Percentiles rank a stretch among this genome's conserved stretches.
These are phyloP conservation scores for Penicillium sp. DNA, from an alignment of 2,329 filamentous ascomycete genomes.

Conservation along the genomic window DNA sequence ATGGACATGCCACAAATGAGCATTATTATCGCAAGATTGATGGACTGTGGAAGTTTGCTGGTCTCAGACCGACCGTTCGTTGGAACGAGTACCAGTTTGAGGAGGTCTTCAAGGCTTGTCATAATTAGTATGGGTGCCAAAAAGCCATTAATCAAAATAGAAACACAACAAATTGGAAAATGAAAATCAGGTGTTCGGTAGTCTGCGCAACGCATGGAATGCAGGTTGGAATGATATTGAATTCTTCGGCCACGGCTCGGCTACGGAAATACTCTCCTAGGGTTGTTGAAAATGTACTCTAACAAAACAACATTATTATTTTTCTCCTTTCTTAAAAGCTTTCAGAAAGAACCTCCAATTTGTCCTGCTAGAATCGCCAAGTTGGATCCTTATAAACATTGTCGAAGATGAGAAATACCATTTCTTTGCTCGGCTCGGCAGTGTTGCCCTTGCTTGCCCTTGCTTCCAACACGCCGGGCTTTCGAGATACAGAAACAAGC, in stretches of 20 bases:
- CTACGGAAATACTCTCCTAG: background rate
- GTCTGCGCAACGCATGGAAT: slow-evolving; percentile 1
- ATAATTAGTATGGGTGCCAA: background rate
- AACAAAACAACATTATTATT: background rate
- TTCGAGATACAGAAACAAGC: background rate
- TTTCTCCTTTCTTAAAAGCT: background rate
- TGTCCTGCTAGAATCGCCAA: too few relatives aligned
- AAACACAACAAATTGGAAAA: background rate
- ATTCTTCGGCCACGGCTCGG: background rate
- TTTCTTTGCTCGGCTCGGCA: background rate
- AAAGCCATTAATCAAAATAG: background rate
- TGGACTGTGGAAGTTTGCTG: slow-evolving; percentile 61
- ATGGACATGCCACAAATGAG: slow-evolving; percentile 56
- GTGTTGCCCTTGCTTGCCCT: slow-evolving; percentile 7
- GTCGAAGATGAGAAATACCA: background rate
- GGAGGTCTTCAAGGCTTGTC: slow-evolving; percentile 43
- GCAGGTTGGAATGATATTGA: slow-evolving; percentile 5
- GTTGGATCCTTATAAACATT: too few relatives aligned
- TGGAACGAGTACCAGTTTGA: slow-evolving; percentile 59
- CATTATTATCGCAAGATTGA: slow-evolving; percentile 57
- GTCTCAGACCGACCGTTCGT: slow-evolving; percentile 52
- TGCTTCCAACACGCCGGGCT: slow-evolving; percentile 12
- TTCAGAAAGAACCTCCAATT: too few relatives aligned
- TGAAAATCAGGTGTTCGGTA: background rate
- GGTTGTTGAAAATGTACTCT: background rate